These are phyloP conservation scores for Trichoderma harzianum DNA, from an alignment of 2,329 filamentous ascomycete species.

Conservation along the genomic window DNA sequence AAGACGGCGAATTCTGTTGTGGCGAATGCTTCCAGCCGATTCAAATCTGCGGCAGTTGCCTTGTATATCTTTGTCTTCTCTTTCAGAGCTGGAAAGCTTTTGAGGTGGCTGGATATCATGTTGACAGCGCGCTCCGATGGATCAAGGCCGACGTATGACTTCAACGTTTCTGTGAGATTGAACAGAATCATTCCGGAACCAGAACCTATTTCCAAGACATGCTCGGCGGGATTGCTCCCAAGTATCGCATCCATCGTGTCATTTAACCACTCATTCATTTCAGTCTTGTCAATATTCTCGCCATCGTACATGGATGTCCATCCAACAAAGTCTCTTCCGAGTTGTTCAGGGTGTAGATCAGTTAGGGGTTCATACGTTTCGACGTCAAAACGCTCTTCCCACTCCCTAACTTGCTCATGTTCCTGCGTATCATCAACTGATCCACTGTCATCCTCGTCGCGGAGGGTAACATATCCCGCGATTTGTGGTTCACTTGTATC, in stretches of 20 bases:
- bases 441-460: not conserved
- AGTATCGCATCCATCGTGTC: not conserved
- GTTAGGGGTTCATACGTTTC: not conserved
- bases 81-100: not conserved
- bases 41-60: not conserved
- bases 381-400: not conserved
- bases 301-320: not conserved
- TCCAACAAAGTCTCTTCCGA: not conserved
- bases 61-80: not conserved
- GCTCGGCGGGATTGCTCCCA: not conserved
- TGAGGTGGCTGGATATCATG: not conserved
- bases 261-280: not conserved
- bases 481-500: not conserved
- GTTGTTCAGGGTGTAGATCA: not conserved
- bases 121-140: not conserved
- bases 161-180: not conserved
- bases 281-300: not conserved
- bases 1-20: not conserved
- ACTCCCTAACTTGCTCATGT: not conserved
- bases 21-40: not conserved
- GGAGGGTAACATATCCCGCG: not conserved
- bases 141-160: not conserved
- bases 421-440: not conserved
- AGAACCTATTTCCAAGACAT: not conserved
- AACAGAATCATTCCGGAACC: not conserved